Evolutionary conservation across 2,329 filamentous ascomycete genomes (phyloP).

Genomic region (Phoma sp.): DNA sequence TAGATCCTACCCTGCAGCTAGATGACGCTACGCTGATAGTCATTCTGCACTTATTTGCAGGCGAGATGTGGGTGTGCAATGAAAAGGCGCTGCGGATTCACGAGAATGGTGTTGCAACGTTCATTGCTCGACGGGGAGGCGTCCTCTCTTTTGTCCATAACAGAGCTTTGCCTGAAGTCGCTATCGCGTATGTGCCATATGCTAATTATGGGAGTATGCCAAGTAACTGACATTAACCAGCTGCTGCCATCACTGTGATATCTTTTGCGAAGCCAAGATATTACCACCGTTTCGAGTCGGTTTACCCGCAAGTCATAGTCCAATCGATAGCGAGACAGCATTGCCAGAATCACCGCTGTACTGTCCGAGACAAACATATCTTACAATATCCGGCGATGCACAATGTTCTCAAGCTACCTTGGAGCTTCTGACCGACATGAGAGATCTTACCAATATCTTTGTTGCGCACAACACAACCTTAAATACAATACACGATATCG

Average conservation of each 20-base stretch:
- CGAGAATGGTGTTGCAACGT: slow-evolving; percentile 30
- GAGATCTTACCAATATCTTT: slow-evolving; percentile 41
- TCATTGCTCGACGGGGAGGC: slow-evolving; percentile 36
- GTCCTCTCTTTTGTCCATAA: slow-evolving; percentile 22
- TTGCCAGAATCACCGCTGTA: slow-evolving; percentile 48
- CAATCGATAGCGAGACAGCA: slow-evolving; percentile 1
- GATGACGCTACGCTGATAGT: slow-evolving; percentile 39
- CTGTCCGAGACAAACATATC: slow-evolving; percentile 32
- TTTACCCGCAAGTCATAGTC: slow-evolving; percentile 10
- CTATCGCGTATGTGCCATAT: slow-evolving; percentile 31
- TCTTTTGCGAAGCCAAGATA: slow-evolving; percentile 37
- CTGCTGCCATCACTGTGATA: slow-evolving; percentile 33
- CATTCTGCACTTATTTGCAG: slow-evolving; percentile 40
- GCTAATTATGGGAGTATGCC: neutral
- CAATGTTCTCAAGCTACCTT: slow-evolving; percentile 32
- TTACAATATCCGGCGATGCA: slow-evolving; percentile 26
- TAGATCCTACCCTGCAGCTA: slow-evolving; percentile 9
- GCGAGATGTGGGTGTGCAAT: slow-evolving; percentile 43
- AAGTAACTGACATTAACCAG: slow-evolving; percentile 23
- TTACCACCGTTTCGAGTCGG: slow-evolving; percentile 26
- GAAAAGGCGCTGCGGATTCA: slow-evolving; percentile 37
- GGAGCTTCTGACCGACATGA: slow-evolving; percentile 41
- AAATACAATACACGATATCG: slow-evolving; percentile 6
- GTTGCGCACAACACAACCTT: slow-evolving; percentile 18
- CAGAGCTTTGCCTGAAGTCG: slow-evolving; percentile 27